Percentiles rank a stretch among this genome's conserved stretches.
Conservation (phyloP, 768 basidiomycete species). For the Calocera cornea region DNA sequence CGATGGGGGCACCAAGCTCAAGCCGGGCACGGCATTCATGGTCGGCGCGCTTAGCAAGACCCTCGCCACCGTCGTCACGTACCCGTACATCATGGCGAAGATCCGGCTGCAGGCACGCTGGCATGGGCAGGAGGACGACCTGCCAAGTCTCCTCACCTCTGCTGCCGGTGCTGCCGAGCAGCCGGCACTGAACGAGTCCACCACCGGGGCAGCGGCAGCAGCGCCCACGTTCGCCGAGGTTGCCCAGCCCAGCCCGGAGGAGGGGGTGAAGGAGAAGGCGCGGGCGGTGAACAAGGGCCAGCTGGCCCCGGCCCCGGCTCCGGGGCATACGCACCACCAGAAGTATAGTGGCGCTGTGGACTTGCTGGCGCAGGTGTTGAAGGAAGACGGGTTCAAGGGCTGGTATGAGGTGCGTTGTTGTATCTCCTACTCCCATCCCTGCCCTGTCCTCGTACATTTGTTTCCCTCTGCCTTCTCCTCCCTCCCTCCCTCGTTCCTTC, state of each 20-base stretch:
- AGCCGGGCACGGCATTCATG: constrained; percentile 64
- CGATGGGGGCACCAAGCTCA: constrained; percentile 43
- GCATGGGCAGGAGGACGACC: constrained; percentile 29
- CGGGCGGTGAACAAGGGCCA: constrained; percentile 22
- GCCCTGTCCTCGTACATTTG: not conserved
- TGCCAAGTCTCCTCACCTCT: no score
- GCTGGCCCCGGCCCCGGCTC: no score
- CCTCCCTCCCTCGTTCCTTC: not conserved
- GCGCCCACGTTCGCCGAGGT: constrained; percentile 20
- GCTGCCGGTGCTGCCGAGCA: no score
- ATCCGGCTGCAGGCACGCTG: constrained; percentile 83
- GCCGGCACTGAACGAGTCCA: not conserved
- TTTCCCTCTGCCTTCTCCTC: no score
- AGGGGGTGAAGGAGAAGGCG: constrained; percentile 14
- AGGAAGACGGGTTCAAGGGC: constrained; percentile 68
- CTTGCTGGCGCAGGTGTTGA: constrained; percentile 56
- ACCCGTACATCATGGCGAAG: constrained; percentile 94
- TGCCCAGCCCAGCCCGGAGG: constrained; percentile 1
- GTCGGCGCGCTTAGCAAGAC: constrained; percentile 92
- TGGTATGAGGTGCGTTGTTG: constrained; percentile 92
- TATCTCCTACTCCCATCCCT: constrained; percentile 2
- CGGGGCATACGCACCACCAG: constrained; percentile 15
- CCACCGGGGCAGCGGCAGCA: constrained; percentile 26
- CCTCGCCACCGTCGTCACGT: constrained; percentile 88
- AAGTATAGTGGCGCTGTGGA: constrained; percentile 62